phyloP scores from a whole-genome alignment of 2,329 filamentous ascomycete genomes.

The Clarireedia hainanense region DNA sequence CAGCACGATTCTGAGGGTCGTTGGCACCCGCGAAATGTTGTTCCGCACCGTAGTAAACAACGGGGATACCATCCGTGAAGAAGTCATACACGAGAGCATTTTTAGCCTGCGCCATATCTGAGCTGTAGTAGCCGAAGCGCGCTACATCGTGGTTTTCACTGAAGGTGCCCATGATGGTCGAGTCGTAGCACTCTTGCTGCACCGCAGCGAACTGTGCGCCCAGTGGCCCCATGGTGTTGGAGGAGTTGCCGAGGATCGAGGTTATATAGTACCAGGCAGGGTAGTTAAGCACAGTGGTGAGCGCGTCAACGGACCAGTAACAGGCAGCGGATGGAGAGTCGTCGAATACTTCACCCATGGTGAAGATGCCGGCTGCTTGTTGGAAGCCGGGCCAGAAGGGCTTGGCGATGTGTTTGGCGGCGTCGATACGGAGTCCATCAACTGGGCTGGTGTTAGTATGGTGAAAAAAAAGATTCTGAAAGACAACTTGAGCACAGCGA shows the following conservation, averaged over 20 bases:
- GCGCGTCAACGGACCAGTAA: slow-evolving; percentile 8
- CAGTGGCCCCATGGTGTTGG: slow-evolving; percentile 20
- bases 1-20: slow-evolving; percentile 36
- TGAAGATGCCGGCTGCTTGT: slow-evolving; percentile 46
- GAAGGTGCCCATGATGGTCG: slow-evolving; percentile 32
- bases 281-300: slow-evolving; percentile 14
- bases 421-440: slow-evolving; percentile 43
- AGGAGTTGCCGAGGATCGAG: slow-evolving; percentile 31
- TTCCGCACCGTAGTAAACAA: slow-evolving; percentile 45
- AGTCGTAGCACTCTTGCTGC: slow-evolving; percentile 28
- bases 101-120: slow-evolving; percentile 29
- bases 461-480: too few species aligned
- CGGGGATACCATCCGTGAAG: slow-evolving; percentile 42
- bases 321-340: slow-evolving; percentile 41
- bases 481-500: too few species aligned
- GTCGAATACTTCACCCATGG: slow-evolving; percentile 51
- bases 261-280: slow-evolving; percentile 32
- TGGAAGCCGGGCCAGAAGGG: slow-evolving; percentile 49
- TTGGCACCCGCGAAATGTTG: slow-evolving; percentile 35
- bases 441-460: slow-evolving; percentile 14
- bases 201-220: slow-evolving; percentile 27
- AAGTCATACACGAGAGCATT: slow-evolving; percentile 41
- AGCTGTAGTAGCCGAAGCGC: slow-evolving; percentile 30
- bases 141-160: slow-evolving; percentile 37
- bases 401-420: slow-evolving; percentile 37